Evolutionary conservation across 1,139 yeast species (phyloP).

Genomic region (Kluyveromyces sp.): DNA sequence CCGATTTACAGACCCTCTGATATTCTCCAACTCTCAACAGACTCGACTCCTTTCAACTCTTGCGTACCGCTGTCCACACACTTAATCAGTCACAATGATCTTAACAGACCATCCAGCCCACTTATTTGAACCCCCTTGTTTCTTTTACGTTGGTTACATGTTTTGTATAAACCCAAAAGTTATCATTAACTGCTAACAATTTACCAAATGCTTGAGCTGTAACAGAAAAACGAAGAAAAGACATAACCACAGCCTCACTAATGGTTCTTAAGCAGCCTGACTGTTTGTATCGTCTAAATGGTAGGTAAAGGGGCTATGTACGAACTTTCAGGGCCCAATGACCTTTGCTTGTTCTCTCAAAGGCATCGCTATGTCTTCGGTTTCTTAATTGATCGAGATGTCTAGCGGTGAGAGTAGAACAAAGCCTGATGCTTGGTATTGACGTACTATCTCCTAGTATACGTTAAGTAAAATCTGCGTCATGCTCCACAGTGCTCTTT

Average conservation of each 20-base stretch:
- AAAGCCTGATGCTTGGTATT: too few species aligned
- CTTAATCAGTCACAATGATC: too few species aligned
- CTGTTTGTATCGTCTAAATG: too few species aligned
- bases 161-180: not conserved
- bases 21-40: not conserved
- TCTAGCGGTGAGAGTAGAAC: not conserved
- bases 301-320: not conserved
- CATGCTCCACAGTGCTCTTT: too few species aligned
- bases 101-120: too few species aligned
- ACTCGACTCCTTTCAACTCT: not conserved
- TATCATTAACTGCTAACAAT: not conserved
- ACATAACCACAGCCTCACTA: too few species aligned
- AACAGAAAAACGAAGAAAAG: not conserved
- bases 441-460: too few species aligned
- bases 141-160: not conserved
- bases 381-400: not conserved
- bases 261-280: too few species aligned
- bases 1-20: not conserved
- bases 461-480: too few species aligned
- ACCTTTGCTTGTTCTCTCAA: not conserved
- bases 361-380: not conserved
- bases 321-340: not conserved
- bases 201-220: not conserved
- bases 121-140: not conserved
- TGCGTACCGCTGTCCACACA: not conserved